Base-by-base conservation (phyloP, 2,329 filamentous ascomycete genomes). In the Sporothrix brasiliensis region DNA sequence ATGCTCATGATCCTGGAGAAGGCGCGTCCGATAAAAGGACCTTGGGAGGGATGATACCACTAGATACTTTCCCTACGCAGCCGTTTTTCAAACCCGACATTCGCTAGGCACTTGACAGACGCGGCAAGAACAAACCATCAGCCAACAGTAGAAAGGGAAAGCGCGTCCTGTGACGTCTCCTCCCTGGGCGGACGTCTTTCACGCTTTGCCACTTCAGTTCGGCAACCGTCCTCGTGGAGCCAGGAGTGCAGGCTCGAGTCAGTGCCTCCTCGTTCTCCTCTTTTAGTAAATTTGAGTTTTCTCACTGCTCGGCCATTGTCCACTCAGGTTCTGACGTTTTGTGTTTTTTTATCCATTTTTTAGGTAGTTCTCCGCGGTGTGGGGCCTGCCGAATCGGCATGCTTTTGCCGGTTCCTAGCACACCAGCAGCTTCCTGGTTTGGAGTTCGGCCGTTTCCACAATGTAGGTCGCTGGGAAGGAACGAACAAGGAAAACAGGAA, bases 311-410 rank as follows among this genome's bases (percentile, higher is more conserved):
- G 30, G 5, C 30, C 30, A 21, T 60, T 21, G 34, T 61, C 56
- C 56, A 61, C 56, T 41, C n/a, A 44, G 34, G 34, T 19, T 2
- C 56, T 34, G 27, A 24, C 60, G 24, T n/a, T 58, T 30, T 50
- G 49, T 21, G 30, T 61, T 21, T 41, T 24, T 16, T 60, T 19
- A 5, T 41, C 16, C 4, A 6, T 58, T 39, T 34, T 58, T 39
- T 34, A 19, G 54, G 14, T 47, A 13, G 4, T 39, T 41, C 58
- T 19, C 41, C 44, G 30, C 56, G 30, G 30, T 34, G 63, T 67
- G 49, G 63, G 30, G 27, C 63, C 65, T 54, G 65, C 65, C 65
- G 65, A 58, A 24, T 49, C 67, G 67, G 67, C 67, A 58, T 58
- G 19, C n/a, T 68, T 68, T 68, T 68, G 67, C 67, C 67, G 67